Evolutionary conservation across 2,329 filamentous ascomycete species (phyloP), one percentile per base, ranked within the genome.

Genomic region (Exophiala oligosperma): DNA sequence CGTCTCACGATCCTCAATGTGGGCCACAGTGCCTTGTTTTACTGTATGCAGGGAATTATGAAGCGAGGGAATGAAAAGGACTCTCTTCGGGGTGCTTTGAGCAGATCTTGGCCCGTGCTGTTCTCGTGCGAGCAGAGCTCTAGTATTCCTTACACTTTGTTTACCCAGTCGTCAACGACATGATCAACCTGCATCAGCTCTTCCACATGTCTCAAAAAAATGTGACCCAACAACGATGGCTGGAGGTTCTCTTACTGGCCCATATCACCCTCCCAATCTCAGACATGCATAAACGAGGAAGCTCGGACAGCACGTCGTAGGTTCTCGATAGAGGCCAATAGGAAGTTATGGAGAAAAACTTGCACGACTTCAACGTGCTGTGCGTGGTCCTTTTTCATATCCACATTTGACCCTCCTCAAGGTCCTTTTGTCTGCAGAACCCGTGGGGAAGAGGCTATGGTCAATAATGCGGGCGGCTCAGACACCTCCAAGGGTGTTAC

Each of bases 71-170:
- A 47, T 47, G 21, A 47, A 47, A 21, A 28, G 14, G 44, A 14
- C 44, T 28, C 24, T 28, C 24, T 47, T 47, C 44, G 44, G 9
- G 26, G 8, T 47, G 17, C 44, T 47, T 47, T 47, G 44, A 47
- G 44, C 44, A 47, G 44, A 47, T 47, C 9, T 26, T 47, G 44
- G 44, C 44, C 24, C 44, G 44, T 28, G 44, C 44, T 47, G 44
- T 28, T 28, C 23, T 28, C 14, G 23, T 21, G 44, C 24, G 26
- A 26, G 44, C 26, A 24, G 17, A 28, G 44, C 24, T 47, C 24
- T 24, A 28, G 21, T 14, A 14, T 26, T 47, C 26, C 24, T 28
- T 24, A 21, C 17, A 47, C 21, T 17, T 17, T 17, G 24, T 24
- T 26, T 28, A 24, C 21, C 44, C 44, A 47, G 21, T 47, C 41